phyloP scores from a whole-genome alignment of 169 alveolate species.

The Haemoproteus tartakovskyi region DNA sequence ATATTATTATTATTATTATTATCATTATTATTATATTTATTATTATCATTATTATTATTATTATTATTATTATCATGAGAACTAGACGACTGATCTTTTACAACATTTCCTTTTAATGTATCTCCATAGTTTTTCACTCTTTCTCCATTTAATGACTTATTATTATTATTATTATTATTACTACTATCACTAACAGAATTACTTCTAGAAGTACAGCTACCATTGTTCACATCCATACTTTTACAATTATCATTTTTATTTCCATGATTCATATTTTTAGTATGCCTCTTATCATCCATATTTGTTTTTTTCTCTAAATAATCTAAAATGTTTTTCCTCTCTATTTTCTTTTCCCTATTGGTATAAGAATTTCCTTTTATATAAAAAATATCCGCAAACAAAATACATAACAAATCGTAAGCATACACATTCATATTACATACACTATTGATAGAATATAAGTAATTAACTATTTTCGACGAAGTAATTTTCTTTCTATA shows the following conservation, averaged over 20 bases:
- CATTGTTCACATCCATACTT: background rate
- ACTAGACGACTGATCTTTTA: too few relatives aligned
- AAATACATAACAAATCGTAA: conserved; percentile 50
- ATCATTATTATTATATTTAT: too few relatives aligned
- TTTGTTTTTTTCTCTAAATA: conserved; percentile 5
- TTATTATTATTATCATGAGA: background rate
- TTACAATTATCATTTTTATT: background rate
- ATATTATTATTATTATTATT: background rate
- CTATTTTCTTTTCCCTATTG: conserved; percentile 49
- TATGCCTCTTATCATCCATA: too few relatives aligned
- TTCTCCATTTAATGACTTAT: too few relatives aligned
- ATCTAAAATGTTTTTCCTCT: conserved; percentile 41
- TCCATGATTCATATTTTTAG: too few relatives aligned
- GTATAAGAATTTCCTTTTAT: conserved; percentile 54
- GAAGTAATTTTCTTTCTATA: conserved; percentile 36
- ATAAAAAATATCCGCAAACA: conserved; percentile 58
- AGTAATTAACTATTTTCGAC: conserved; percentile 50
- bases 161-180: background rate
- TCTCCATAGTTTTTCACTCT: too few relatives aligned
- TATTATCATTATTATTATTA: background rate
- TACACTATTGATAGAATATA: conserved; percentile 27
- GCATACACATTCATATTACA: conserved; percentile 61
- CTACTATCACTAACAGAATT: background rate
- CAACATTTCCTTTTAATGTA: too few relatives aligned
- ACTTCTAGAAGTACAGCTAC: background rate